These are phyloP conservation scores for Nymphaea thermarum DNA, from an alignment of 164 flowering plant genomes.

Conservation along the genomic window DNA sequence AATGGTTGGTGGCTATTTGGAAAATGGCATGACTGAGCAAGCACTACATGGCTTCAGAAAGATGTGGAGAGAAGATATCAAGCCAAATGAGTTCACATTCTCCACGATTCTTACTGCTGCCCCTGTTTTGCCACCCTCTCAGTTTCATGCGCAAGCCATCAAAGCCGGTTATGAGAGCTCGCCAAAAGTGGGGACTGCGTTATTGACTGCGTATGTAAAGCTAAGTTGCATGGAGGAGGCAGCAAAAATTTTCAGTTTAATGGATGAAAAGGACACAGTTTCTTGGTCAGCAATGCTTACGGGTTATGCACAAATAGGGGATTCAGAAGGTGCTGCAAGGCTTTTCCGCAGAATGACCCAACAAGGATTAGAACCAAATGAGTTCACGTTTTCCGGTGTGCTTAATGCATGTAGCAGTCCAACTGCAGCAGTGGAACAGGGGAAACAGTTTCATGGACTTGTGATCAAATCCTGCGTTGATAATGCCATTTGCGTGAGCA, in stretches of 20 bases:
- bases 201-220: slow-evolving; percentile 62
- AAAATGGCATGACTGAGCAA: slow-evolving; percentile 33
- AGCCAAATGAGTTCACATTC: slow-evolving; percentile 70
- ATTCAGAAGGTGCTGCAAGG: slow-evolving; percentile 41
- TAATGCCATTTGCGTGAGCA: slow-evolving; percentile 63
- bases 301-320: slow-evolving; percentile 66
- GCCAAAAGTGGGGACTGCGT: slow-evolving; percentile 71
- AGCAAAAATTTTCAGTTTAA: slow-evolving; percentile 39
- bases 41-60: slow-evolving; percentile 41
- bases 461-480: slow-evolving; percentile 45
- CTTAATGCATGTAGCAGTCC: slow-evolving; percentile 63
- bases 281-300: slow-evolving; percentile 96
- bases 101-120: slow-evolving; percentile 63
- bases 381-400: slow-evolving; percentile 63
- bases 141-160: slow-evolving; percentile 64
- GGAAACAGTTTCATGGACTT: slow-evolving; percentile 70
- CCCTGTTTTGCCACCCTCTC: slow-evolving; percentile 37
- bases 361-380: slow-evolving; percentile 54
- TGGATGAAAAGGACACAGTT: slow-evolving; percentile 67
- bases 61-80: slow-evolving; percentile 54
- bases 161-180: slow-evolving; percentile 50
- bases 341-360: slow-evolving; percentile 29
- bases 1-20: slow-evolving; percentile 61
- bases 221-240: slow-evolving; percentile 43
- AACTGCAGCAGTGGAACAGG: slow-evolving; percentile 61